phyloP scores from a whole-genome alignment of 129 eudicot species.

The Daucus carota region DNA sequence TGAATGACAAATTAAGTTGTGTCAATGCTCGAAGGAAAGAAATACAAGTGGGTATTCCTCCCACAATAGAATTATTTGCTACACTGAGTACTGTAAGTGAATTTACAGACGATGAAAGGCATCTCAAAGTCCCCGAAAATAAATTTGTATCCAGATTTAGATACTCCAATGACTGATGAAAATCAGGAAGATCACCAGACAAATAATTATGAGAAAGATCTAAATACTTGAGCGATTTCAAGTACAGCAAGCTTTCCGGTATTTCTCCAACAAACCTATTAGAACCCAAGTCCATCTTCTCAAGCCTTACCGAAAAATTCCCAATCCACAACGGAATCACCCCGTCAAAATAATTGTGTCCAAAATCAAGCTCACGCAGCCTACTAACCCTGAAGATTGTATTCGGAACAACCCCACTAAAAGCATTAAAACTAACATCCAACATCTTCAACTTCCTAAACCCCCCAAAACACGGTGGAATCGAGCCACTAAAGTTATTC shows the following conservation, averaged over 20 bases:
- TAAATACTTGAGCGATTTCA: constrained; percentile 51
- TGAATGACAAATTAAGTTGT: constrained; percentile 70
- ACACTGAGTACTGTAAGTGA: constrained; percentile 55
- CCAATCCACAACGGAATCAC: constrained; percentile 64
- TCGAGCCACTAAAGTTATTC: constrained; percentile 39
- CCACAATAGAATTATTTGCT: constrained; percentile 69
- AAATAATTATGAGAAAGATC: constrained; percentile 65
- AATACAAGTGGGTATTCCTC: constrained; percentile 84
- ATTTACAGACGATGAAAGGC: constrained; percentile 45
- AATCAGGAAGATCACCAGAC: constrained; percentile 54
- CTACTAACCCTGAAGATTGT: constrained; percentile 29
- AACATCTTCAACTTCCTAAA: constrained; percentile 42
- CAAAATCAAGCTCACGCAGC: constrained; percentile 43
- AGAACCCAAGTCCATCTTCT: constrained; percentile 52
- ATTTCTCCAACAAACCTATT: constrained; percentile 66
- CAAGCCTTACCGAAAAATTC: constrained; percentile 46
- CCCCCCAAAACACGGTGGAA: constrained; percentile 59
- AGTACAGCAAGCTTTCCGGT: constrained; percentile 49
- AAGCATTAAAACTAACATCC: constrained; percentile 54
- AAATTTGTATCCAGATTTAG: constrained; percentile 58
- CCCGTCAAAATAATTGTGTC: constrained; percentile 48
- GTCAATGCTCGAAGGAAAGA: constrained; percentile 49
- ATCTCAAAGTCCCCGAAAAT: constrained; percentile 73
- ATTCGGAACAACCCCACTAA: constrained; percentile 46
- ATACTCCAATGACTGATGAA: constrained; percentile 55